Conservation (phyloP, 805 yeast species). For the Kodamaea restingae region DNA sequence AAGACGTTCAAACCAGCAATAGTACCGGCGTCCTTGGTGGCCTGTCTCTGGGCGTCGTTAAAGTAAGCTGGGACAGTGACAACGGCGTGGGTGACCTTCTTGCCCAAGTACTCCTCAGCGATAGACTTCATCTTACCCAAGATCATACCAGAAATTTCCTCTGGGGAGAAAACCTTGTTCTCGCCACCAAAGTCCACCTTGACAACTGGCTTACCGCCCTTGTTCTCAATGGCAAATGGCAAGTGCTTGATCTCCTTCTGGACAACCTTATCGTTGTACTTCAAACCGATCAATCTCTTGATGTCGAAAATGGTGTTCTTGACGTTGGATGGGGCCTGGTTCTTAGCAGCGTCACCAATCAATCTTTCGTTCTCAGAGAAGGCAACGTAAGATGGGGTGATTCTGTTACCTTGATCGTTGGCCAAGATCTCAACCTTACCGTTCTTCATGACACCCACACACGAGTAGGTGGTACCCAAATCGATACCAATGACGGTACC, state of each 20-base stretch:
- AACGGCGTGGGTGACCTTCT: constrained; percentile 77
- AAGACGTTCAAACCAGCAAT: constrained; percentile 86
- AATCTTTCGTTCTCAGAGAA: constrained; percentile 90
- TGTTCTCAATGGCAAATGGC: constrained; percentile 78
- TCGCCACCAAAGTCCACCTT: constrained; percentile 82
- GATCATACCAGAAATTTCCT: constrained; percentile 93
- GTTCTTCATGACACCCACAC: constrained; percentile 92
- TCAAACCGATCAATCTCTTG: constrained; percentile 92
- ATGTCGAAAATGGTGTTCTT: constrained; percentile 86
- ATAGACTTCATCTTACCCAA: constrained; percentile 81
- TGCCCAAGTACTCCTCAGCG: constrained; percentile 74
- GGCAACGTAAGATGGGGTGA: constrained; percentile 94
- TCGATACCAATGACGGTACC: constrained; percentile 92
- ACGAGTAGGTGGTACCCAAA: constrained; percentile 90
- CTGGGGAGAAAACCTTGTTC: constrained; percentile 84
- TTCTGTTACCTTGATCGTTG: constrained; percentile 98
- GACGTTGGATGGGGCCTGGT: constrained; percentile 95
- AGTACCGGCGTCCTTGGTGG: constrained; percentile 89
- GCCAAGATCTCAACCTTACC: constrained; percentile 95
- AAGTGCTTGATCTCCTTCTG: constrained; percentile 86
- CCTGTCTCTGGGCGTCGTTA: constrained; percentile 92
- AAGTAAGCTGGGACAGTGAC: constrained; percentile 92
- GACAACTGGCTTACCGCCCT: constrained; percentile 74
- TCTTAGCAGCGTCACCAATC: constrained; percentile 96
- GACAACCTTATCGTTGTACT: constrained; percentile 69